These are phyloP conservation scores for Arbutus unedo DNA, from an alignment of 148 eudicot genomes.

Conservation along the genomic window DNA sequence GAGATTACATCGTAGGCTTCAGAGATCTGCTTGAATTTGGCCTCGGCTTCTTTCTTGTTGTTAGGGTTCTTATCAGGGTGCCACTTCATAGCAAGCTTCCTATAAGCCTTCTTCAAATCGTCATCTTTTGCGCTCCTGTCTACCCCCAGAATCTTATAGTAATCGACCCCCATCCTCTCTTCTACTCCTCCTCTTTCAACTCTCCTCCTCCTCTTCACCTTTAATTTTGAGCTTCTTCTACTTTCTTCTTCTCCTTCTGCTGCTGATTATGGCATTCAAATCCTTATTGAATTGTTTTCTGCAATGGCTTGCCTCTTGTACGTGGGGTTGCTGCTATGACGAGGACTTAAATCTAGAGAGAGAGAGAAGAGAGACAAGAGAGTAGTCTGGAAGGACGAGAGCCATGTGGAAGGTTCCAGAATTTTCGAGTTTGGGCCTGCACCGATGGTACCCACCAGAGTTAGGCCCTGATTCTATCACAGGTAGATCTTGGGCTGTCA, in stretches of 20 bases:
- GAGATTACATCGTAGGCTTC: slow-evolving; percentile 66
- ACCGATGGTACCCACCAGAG: no score
- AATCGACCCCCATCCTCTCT: slow-evolving; percentile 49
- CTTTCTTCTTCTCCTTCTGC: neutral
- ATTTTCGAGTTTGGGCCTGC: neutral
- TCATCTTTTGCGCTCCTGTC: slow-evolving; percentile 56
- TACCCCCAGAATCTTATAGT: slow-evolving; percentile 59
- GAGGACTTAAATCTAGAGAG: neutral
- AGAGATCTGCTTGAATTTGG: slow-evolving; percentile 76
- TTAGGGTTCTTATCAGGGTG: slow-evolving; percentile 78
- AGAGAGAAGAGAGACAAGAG: neutral
- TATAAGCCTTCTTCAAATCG: slow-evolving; percentile 63
- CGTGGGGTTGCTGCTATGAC: neutral
- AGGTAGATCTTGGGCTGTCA: no score
- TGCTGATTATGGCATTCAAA: neutral
- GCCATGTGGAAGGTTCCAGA: slow-evolving; percentile 10
- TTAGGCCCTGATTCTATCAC: no score
- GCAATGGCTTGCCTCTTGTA: neutral
- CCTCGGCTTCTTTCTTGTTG: slow-evolving; percentile 66
- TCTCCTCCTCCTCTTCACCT: slow-evolving; percentile 29
- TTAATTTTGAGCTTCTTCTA: neutral
- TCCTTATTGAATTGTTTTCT: neutral
- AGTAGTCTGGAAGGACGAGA: neutral
- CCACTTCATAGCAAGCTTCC: slow-evolving; percentile 77
- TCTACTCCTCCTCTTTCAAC: neutral